A percentile compares a stretch with the other conserved stretches of the same genome.
Conservation (phyloP, 176 grass and related monocot genomes). For the Elymus sibiricus region DNA sequence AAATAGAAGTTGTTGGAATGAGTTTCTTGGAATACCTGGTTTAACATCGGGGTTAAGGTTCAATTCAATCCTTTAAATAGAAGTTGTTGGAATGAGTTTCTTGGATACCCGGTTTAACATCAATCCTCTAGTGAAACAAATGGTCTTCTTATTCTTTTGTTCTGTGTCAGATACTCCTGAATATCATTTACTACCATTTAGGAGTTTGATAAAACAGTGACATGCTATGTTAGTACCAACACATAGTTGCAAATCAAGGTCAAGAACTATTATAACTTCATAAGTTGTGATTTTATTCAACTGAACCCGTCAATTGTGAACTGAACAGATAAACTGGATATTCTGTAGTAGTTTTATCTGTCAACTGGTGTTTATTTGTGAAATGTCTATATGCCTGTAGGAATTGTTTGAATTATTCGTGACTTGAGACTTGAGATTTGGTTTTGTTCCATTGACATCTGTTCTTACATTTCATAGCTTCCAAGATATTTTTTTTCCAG, state of each 20-base stretch:
- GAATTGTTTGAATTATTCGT: background rate
- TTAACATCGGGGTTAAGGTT: background rate
- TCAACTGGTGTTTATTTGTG: background rate
- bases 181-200: background rate
- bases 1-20: background rate
- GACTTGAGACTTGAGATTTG: background rate
- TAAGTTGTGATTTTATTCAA: background rate
- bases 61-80: background rate
- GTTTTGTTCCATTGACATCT: slow-evolving; percentile 11
- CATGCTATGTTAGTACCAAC: background rate
- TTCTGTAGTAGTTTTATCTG: background rate
- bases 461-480: background rate
- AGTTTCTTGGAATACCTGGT: background rate
- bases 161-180: background rate
- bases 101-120: background rate
- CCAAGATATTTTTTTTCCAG: too few species aligned
- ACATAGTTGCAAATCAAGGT: background rate
- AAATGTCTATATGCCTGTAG: slow-evolving; percentile 8
- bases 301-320: background rate
- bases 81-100: background rate
- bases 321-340: background rate
- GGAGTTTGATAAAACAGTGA: background rate
- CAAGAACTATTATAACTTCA: background rate
- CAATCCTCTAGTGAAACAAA: background rate
- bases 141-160: slow-evolving; percentile 2